Evolutionary conservation across 179 eudicot genomes (phyloP).

Genomic region (Vitellaria paradoxa): DNA sequence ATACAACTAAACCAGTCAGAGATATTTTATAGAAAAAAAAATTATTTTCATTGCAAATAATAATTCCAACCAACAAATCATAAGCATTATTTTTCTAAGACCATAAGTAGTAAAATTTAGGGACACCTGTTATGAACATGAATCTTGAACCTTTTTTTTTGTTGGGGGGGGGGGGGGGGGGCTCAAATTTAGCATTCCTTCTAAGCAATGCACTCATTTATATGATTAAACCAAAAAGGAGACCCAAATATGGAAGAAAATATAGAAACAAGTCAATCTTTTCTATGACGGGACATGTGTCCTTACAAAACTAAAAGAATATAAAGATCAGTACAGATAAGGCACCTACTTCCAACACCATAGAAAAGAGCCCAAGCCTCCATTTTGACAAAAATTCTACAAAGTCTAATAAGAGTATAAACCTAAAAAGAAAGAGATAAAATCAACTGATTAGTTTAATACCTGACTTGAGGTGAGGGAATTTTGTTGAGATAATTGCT

Average conservation of each 20-base stretch:
- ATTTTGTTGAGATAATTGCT: conserved; percentile 57
- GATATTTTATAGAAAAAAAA: background rate
- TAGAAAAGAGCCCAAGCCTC: background rate
- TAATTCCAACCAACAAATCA: background rate
- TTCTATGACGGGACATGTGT: background rate
- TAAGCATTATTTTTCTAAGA: background rate
- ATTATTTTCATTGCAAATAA: background rate
- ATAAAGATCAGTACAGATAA: background rate
- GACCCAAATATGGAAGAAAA: no score
- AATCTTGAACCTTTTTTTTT: background rate
- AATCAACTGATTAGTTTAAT: background rate
- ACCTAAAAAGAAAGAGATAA: background rate
- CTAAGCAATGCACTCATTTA: background rate
- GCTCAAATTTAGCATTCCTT: no score
- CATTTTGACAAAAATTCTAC: background rate
- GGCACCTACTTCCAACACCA: background rate
- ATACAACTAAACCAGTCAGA: background rate
- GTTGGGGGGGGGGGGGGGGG: no score
- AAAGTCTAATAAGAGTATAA: background rate
- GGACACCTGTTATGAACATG: background rate
- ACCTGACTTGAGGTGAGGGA: conserved; percentile 66
- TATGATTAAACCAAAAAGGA: background rate
- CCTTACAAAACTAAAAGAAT: background rate
- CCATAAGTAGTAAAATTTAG: background rate
- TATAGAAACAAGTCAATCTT: background rate